A percentile compares a stretch with the other conserved stretches of the same genome.
These are phyloP conservation scores for Thozetella sp. DNA, from an alignment of 495 filamentous ascomycete genomes.

Conservation along the genomic window DNA sequence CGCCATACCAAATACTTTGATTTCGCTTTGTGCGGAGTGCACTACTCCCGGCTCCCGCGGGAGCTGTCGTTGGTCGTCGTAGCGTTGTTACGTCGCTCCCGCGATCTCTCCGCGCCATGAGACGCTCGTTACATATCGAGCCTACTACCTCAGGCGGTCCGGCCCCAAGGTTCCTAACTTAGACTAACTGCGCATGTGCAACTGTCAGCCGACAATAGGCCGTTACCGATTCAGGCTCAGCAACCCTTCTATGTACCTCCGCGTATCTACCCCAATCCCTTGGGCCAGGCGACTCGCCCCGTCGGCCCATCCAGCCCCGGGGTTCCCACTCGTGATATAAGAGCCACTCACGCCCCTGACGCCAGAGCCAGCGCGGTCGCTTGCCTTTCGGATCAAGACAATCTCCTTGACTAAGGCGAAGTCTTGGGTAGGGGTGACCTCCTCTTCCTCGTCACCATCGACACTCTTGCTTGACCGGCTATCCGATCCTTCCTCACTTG, in stretches of 20 bases:
- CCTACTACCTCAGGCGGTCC: no score
- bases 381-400: conserved; percentile 77
- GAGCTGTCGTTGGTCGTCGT: no score
- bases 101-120: no score
- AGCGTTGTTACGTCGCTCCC: no score
- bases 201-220: neutral
- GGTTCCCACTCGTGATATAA: conserved; percentile 38
- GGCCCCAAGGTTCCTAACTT: no score
- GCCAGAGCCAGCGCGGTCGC: conserved; percentile 53
- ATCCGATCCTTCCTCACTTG: neutral
- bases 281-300: conserved; percentile 72
- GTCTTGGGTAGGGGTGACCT: neutral
- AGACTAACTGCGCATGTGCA: no score
- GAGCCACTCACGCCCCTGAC: conserved; percentile 35
- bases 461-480: neutral
- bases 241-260: conserved; percentile 82
- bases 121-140: no score
- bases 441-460: neutral
- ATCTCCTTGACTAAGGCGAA: conserved; percentile 62
- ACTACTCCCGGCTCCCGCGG: no score
- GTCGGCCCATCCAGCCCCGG: conserved; percentile 46
- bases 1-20: no score
- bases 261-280: conserved; percentile 85
- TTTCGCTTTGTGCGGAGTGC: no score
- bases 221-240: conserved; percentile 73